Conservation (phyloP, 441 rosid genomes). For the Pelargonium cotyledonis region DNA sequence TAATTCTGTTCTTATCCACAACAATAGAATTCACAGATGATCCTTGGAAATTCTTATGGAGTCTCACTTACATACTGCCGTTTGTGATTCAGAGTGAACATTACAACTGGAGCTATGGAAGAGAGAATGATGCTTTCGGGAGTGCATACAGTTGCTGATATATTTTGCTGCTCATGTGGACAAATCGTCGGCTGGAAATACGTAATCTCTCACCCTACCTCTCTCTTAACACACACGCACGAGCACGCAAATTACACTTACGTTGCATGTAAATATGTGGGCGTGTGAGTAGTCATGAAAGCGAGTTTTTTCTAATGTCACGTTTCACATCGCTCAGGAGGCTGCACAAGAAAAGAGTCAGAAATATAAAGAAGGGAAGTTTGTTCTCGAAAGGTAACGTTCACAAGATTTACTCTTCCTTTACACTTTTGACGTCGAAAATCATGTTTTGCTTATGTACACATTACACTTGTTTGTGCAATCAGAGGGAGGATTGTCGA, state of each 20-base stretch:
- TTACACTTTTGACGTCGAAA: conserved; percentile 1
- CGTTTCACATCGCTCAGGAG: conserved; percentile 34
- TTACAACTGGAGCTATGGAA: conserved; percentile 55
- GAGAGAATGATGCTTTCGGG: conserved; percentile 81
- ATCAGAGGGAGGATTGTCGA: conserved; percentile 70
- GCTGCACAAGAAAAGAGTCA: conserved; percentile 66
- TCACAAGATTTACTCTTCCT: conserved; percentile 13
- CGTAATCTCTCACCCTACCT: conserved; percentile 33
- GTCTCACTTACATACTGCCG: background rate
- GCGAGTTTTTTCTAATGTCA: too few species aligned
- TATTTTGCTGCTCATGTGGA: conserved; percentile 84
- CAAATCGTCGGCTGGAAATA: conserved; percentile 96
- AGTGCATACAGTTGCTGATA: conserved; percentile 76
- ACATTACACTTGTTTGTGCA: background rate
- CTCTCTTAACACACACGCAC: background rate
- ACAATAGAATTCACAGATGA: too few species aligned
- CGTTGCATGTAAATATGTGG: too few species aligned
- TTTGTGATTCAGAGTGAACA: conserved; percentile 55
- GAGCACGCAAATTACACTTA: background rate
- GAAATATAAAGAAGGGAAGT: conserved; percentile 77
- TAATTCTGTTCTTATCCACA: too few species aligned
- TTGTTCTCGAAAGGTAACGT: conserved; percentile 65
- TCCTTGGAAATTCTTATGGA: background rate
- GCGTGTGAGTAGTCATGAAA: too few species aligned
- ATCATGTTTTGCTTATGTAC: conserved; percentile 6